A percentile compares a stretch with the other conserved stretches of the same genome.
Evolutionary conservation across 805 yeast genomes (phyloP).

Genomic region (Saccharomycopsis capsularis): DNA sequence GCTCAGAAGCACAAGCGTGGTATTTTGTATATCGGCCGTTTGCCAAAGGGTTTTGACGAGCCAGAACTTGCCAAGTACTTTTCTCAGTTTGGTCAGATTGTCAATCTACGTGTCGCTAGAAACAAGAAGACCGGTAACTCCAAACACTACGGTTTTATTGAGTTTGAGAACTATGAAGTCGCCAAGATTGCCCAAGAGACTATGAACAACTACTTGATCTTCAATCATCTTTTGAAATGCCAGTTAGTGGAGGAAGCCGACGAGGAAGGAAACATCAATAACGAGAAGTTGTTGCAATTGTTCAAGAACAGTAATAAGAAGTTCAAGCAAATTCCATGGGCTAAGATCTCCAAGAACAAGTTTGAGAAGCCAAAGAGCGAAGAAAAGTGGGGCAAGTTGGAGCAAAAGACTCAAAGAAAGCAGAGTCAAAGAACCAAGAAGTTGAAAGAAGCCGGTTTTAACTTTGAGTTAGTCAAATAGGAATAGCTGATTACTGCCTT

Average conservation of each 20-base stretch:
- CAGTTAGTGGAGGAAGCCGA: conserved; percentile 36
- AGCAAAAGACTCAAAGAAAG: conserved; percentile 37
- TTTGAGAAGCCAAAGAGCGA: conserved; percentile 53
- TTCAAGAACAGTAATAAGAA: conserved; percentile 51
- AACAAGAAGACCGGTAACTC: conserved; percentile 86
- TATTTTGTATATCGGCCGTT: conserved; percentile 81
- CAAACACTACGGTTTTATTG: conserved; percentile 87
- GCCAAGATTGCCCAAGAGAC: conserved; percentile 90
- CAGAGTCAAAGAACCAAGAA: conserved; percentile 40
- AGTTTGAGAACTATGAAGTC: conserved; percentile 65
- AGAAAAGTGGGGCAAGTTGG: conserved; percentile 49
- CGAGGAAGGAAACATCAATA: conserved; percentile 22
- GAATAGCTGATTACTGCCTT: neutral
- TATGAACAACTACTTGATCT: conserved; percentile 87
- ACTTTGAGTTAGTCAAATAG: conserved; percentile 29
- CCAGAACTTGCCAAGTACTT: conserved; percentile 69
- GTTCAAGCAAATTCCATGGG: conserved; percentile 56
- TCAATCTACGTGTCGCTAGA: conserved; percentile 73
- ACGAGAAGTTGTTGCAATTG: conserved; percentile 38
- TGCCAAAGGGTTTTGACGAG: conserved; percentile 91
- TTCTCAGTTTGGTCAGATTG: conserved; percentile 81
- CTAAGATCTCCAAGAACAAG: conserved; percentile 43
- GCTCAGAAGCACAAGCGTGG: conserved; percentile 39
- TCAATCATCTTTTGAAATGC: conserved; percentile 81
- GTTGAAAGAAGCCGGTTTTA: conserved; percentile 53